These are phyloP conservation scores for California macrophylla DNA, from an alignment of 441 rosid species.

Conservation along the genomic window DNA sequence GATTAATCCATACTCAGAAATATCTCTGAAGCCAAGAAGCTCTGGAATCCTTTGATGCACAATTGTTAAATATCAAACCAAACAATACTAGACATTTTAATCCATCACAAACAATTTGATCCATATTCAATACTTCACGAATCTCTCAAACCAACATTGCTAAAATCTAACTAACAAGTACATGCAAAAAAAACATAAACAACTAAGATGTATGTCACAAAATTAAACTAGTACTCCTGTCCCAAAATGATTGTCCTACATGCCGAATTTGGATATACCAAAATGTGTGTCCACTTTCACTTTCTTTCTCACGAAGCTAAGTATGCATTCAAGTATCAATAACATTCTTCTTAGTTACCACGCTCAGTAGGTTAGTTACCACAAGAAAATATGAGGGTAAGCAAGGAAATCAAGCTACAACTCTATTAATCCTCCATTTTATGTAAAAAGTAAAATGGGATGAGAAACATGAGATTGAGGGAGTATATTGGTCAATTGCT, in stretches of 20 bases:
- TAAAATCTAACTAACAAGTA: background rate
- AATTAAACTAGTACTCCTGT: background rate
- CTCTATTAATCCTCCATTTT: background rate
- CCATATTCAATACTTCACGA: background rate
- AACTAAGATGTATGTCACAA: background rate
- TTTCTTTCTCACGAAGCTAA: background rate
- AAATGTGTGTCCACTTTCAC: no score
- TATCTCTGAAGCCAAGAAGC: background rate
- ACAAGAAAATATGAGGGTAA: background rate
- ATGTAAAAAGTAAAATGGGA: background rate
- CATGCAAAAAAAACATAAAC: background rate
- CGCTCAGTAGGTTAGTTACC: no score
- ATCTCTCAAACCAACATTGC: background rate
- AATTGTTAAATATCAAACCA: background rate
- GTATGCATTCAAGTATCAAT: background rate
- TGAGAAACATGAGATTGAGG: no score
- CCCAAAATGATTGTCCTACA: background rate
- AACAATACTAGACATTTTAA: background rate
- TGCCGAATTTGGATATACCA: no score
- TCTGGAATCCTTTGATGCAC: background rate
- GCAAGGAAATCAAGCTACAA: background rate
- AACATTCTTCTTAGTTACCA: no score
- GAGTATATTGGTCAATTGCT: background rate
- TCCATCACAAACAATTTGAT: background rate
- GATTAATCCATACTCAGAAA: background rate